Base-by-base conservation (phyloP, 2,329 filamentous ascomycete genomes). In the Colletotrichum acutatum region DNA sequence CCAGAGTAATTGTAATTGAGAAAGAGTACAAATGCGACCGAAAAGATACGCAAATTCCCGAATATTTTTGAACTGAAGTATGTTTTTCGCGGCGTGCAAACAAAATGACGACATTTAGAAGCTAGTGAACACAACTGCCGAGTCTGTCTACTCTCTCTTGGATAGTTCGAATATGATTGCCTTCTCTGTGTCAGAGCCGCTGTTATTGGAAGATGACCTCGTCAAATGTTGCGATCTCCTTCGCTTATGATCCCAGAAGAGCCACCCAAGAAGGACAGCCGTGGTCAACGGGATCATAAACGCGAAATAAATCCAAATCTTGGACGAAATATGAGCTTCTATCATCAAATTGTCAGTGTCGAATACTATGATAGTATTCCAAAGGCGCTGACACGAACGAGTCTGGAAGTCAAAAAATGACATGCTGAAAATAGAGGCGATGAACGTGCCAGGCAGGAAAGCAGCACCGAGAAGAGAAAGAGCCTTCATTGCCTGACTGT, bases 391-490 rank as follows among this genome's bases (percentile, higher is more conserved):
- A 16, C 19, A 30, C 79, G 74, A 78, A 84, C 85, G 80, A 57
- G 83, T 80, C 75, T 87, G 86, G 75, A 91, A 91, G 80, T 91
- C 86, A 82, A 92, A 92, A 78, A 92, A 92, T 0, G 89, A 89
- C 89, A 91, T 92, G 82, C 86, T 88, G 76, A 92, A 92, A 28
- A 92, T 83, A 0, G 90, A 91, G 9, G 90, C 86, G n/a, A 92
- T 84, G 75, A 88, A 90, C 1, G 89, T 90, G 2, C 89, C 89
- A 0, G 90, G 90, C 4, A 92, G 82, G 76, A 92, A 91, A 53
- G 92, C 83, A 49, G 89, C 89, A 24, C 90, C 90, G 68, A 92
- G 86, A 0, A 92, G 84, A 0, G 90, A 91, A 46, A 92, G 83
- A 1, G 89, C 90, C 82, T 91, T 92, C 89, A 91, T 91, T 69